Conservation (phyloP, 106 monocot species). For the Posidonia australis region DNA sequence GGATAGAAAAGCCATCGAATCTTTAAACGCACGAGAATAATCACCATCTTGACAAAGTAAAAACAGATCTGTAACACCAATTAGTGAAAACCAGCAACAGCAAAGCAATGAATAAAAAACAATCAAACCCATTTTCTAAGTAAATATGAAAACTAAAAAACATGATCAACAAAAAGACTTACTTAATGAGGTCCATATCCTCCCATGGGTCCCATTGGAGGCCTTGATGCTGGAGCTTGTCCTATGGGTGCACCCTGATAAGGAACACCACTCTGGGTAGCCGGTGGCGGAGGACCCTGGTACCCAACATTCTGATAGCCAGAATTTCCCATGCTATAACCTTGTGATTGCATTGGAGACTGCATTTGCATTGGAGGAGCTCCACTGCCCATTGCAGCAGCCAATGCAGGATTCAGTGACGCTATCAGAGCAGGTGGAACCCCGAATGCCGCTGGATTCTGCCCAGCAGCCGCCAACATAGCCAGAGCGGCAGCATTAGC, state of each 20-base stretch:
- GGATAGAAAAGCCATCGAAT: slow-evolving; percentile 12
- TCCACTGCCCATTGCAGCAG: slow-evolving; percentile 51
- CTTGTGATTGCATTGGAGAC: slow-evolving; percentile 9
- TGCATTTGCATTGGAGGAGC: slow-evolving; percentile 14
- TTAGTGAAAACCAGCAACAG: neutral
- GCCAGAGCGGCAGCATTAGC: slow-evolving; percentile 57
- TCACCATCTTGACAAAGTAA: slow-evolving; percentile 5
- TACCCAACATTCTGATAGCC: slow-evolving; percentile 47
- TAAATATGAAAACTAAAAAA: neutral
- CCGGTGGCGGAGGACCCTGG: slow-evolving; percentile 27
- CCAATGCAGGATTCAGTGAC: slow-evolving; percentile 57
- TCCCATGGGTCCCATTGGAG: slow-evolving; percentile 44
- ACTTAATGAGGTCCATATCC: slow-evolving; percentile 60
- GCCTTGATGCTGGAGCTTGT: slow-evolving; percentile 26
- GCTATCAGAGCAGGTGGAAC: slow-evolving; percentile 61
- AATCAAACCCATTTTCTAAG: neutral
- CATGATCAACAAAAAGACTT: slow-evolving; percentile 4
- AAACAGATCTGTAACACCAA: slow-evolving; percentile 7
- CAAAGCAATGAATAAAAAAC: neutral
- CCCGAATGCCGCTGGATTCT: slow-evolving; percentile 52
- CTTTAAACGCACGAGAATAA: slow-evolving; percentile 13
- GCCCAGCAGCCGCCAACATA: slow-evolving; percentile 62
- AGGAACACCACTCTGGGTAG: slow-evolving; percentile 30
- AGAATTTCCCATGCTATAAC: slow-evolving; percentile 32
- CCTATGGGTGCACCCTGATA: slow-evolving; percentile 41